These are phyloP conservation scores for Apiospora arundinis DNA, from an alignment of 2,329 filamentous ascomycete genomes.

Conservation along the genomic window DNA sequence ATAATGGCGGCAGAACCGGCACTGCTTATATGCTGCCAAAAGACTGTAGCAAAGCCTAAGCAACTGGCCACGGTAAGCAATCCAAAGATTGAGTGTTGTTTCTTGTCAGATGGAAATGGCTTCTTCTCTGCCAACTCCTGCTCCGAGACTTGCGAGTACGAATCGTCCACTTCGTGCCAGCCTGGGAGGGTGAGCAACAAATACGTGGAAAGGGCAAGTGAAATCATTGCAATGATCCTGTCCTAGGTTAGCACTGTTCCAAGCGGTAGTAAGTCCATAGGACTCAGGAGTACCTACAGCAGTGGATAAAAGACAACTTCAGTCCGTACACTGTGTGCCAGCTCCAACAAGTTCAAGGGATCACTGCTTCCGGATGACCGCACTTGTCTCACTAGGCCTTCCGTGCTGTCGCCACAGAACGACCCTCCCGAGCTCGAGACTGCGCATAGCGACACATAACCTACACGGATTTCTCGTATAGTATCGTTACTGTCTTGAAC, in stretches of 20 bases:
- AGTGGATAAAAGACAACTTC: neutral
- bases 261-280: too few species aligned
- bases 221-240: neutral
- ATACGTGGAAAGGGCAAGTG: neutral
- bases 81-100: too few species aligned
- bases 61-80: neutral
- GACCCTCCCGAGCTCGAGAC: neutral
- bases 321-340: neutral
- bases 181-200: neutral
- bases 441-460: neutral
- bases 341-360: neutral
- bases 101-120: neutral
- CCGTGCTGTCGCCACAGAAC: neutral
- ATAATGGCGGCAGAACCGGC: neutral
- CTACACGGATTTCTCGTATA: neutral
- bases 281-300: neutral
- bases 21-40: neutral
- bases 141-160: neutral
- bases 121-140: neutral
- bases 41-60: neutral
- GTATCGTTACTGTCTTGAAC: neutral
- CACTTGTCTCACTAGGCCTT: neutral
- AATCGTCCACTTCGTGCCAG: neutral
- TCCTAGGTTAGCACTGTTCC: neutral
- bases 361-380: neutral